phyloP scores from a whole-genome alignment of 768 basidiomycete genomes.

The Botryobasidium botryosum region DNA sequence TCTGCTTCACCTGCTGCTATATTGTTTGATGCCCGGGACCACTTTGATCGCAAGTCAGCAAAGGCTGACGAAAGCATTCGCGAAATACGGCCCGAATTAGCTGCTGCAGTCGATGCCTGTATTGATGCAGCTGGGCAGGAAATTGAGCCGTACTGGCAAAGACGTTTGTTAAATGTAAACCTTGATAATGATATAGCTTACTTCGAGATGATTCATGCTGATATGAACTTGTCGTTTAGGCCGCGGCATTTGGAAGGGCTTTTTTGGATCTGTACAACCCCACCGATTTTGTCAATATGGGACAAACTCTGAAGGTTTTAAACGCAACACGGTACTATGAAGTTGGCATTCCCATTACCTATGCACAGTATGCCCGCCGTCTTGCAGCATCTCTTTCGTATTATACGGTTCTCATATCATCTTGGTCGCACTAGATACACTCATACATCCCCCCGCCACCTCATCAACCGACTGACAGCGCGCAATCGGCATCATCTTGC shows the following conservation, averaged over 20 bases:
- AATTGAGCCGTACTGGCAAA: constrained; percentile 84
- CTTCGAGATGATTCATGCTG: background rate
- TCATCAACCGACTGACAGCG: constrained; percentile 68
- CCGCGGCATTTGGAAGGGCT: constrained; percentile 91
- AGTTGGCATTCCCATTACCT: constrained; percentile 85
- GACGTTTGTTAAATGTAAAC: constrained; percentile 61
- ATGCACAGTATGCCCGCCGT: constrained; percentile 55
- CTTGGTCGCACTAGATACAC: constrained; percentile 41
- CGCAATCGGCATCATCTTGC: constrained; percentile 86
- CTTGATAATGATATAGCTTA: background rate
- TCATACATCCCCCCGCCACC: constrained; percentile 59
- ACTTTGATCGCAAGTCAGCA: constrained; percentile 65
- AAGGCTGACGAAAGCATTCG: constrained; percentile 89
- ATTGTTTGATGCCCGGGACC: constrained; percentile 82
- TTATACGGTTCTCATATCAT: background rate
- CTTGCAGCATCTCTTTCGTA: background rate
- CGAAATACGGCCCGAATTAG: constrained; percentile 71
- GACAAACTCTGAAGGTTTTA: constrained; percentile 79
- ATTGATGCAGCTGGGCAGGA: constrained; percentile 88
- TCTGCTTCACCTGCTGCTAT: constrained; percentile 86
- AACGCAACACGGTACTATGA: constrained; percentile 87
- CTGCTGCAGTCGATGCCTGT: constrained; percentile 75
- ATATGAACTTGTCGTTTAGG: constrained; percentile 27
- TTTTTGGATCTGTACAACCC: constrained; percentile 90
- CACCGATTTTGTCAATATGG: constrained; percentile 82